Percentiles rank a stretch among this genome's conserved stretches.
Evolutionary conservation across 78 protist species (phyloP).

Genomic region (Trichosphaerium sp.): DNA sequence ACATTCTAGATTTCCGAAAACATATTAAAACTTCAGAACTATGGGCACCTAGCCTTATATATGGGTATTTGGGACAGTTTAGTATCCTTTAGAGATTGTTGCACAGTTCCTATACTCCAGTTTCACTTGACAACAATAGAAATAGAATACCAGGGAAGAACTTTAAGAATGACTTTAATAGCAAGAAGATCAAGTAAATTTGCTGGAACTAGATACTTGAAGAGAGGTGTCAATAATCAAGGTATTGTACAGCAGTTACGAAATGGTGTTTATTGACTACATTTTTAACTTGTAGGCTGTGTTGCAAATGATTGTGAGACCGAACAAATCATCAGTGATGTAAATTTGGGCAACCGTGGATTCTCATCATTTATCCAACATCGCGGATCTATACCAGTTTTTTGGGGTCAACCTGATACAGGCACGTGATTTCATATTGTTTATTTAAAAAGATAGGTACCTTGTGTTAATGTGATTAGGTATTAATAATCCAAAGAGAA

Average conservation of each 20-base stretch:
- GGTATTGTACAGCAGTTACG: neutral
- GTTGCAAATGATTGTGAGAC: constrained; percentile 96
- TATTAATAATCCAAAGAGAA: neutral
- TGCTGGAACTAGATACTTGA: constrained; percentile 95
- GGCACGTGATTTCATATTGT: neutral
- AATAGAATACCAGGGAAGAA: constrained; percentile 29
- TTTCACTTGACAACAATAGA: too few relatives aligned
- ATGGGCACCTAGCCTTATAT: too few relatives aligned
- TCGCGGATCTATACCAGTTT: constrained; percentile 93
- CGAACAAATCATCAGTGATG: constrained; percentile 83
- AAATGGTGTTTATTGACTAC: neutral
- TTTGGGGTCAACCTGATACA: constrained; percentile 95
- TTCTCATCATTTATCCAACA: constrained; percentile 36
- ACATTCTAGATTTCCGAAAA: too few relatives aligned
- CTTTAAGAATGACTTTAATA: constrained; percentile 63
- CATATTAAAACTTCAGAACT: too few relatives aligned
- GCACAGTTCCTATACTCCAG: too few relatives aligned
- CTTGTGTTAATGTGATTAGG: neutral
- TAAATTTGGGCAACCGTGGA: neutral
- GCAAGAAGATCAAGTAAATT: constrained; percentile 83
- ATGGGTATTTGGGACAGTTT: too few relatives aligned
- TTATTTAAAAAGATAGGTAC: neutral
- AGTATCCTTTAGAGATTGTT: too few relatives aligned
- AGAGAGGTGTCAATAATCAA: constrained; percentile 82
- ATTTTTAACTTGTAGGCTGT: constrained; percentile 41